These are phyloP conservation scores for Prinsepia uniflora DNA, from an alignment of 306 rosid species.

Conservation along the genomic window DNA sequence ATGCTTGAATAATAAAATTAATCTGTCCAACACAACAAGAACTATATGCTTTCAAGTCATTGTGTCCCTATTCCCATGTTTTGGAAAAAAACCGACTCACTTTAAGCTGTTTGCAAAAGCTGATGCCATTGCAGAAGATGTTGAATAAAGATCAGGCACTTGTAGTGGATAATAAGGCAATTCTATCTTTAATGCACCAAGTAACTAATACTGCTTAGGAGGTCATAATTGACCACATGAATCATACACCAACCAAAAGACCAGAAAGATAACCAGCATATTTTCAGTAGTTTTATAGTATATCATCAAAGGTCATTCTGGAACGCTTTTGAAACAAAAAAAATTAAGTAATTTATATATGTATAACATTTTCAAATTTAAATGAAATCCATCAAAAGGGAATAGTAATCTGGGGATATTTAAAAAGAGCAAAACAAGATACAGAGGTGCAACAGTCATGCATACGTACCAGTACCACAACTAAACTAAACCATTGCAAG, in stretches of 20 bases:
- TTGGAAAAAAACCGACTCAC: background rate
- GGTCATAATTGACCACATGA: background rate
- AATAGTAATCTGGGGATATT: background rate
- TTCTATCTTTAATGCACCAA: background rate
- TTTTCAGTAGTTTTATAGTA: background rate
- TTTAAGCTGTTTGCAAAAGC: background rate
- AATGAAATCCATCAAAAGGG: background rate
- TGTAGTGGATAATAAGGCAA: background rate
- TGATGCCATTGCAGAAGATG: background rate
- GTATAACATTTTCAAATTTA: background rate
- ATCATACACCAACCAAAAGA: background rate
- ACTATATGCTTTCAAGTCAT: background rate
- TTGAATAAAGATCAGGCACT: background rate
- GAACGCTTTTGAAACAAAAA: constrained; percentile 7
- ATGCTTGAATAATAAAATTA: background rate
- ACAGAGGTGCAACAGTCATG: background rate
- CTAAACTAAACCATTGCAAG: too few relatives aligned
- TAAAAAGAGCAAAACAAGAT: background rate
- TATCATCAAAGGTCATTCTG: background rate
- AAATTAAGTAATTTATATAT: background rate
- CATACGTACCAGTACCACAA: background rate
- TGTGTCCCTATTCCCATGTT: background rate
- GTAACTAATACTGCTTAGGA: background rate
- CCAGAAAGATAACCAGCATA: too few relatives aligned
- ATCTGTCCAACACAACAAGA: background rate